phyloP scores from a whole-genome alignment of 1,284 basidiomycete genomes.

The Lentinus polychrous region DNA sequence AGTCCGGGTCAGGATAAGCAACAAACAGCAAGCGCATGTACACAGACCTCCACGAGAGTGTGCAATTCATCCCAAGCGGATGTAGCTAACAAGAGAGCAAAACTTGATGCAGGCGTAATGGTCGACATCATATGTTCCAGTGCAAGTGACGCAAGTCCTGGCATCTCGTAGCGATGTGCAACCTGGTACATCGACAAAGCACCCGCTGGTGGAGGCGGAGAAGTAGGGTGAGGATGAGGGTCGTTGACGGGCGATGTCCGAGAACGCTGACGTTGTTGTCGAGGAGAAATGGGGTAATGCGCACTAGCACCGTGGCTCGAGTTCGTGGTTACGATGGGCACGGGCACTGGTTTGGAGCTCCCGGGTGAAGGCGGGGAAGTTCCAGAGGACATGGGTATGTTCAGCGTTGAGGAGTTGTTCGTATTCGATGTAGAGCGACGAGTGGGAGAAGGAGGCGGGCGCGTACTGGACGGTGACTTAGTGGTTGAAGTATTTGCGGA shows the following conservation, averaged over 20 bases:
- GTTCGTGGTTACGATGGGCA: slow-evolving; percentile 28
- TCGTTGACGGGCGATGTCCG: slow-evolving; percentile 38
- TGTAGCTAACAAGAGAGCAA: slow-evolving; percentile 65
- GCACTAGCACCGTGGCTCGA: slow-evolving; percentile 20
- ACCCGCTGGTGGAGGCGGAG: slow-evolving; percentile 55
- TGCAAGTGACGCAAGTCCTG: slow-evolving; percentile 58
- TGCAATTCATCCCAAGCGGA: slow-evolving; percentile 61
- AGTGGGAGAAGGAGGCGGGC: slow-evolving; percentile 17
- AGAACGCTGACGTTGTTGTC: slow-evolving; percentile 30
- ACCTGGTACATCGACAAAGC: slow-evolving; percentile 77
- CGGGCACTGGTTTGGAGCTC: slow-evolving; percentile 32
- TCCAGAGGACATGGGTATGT: slow-evolving; percentile 13
- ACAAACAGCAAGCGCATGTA: slow-evolving; percentile 1
- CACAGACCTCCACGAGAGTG: slow-evolving; percentile 47
- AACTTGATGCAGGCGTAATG: slow-evolving; percentile 65
- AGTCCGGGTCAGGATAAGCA: background rate
- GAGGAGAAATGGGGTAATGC: slow-evolving; percentile 43
- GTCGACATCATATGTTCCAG: slow-evolving; percentile 71
- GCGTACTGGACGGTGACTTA: slow-evolving; percentile 9
- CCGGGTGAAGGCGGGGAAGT: slow-evolving; percentile 14
- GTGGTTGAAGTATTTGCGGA: background rate
- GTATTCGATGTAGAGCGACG: slow-evolving; percentile 19
- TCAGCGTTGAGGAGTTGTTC: slow-evolving; percentile 12
- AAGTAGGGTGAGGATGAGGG: slow-evolving; percentile 71
- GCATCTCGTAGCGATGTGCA: slow-evolving; percentile 74